Evolutionary conservation across 2,329 filamentous ascomycete species (phyloP), one percentile per base, ranked within the genome.

Genomic region (Alternaria metachromatica): DNA sequence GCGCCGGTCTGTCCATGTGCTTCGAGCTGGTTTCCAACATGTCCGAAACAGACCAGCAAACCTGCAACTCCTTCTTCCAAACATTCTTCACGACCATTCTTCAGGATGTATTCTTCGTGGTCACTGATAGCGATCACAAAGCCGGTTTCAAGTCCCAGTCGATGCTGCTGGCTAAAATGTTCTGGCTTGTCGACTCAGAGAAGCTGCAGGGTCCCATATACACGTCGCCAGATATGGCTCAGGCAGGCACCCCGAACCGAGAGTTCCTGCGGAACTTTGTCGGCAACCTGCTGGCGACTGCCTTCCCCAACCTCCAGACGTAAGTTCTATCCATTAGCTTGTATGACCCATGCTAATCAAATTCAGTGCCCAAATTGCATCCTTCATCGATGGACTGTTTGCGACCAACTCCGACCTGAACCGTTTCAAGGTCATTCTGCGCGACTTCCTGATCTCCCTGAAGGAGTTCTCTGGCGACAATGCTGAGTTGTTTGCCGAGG

Each of bases 111-210:
- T 97, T 99, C 86, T 99, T 97, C 76, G 96, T 99, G 45, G 87
- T 99, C 55, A 98, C 96, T 0, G 96, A 99, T 77, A 95, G 92
- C 64, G 96, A 99, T 74, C 96, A 99, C 87, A 99, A 99, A 85
- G 96, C 96, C 65, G 96, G 96, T 1, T 99, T 99, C 86, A 99
- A 99, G 86, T 96, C 94, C 9, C 96, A 99, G 83, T 94, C 94
- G 4, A 91, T 96, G 88, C 85, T 99, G 53, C 84, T 99, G 65
- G 94, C 96, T 74, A 92, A 94, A 76, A 94, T 99, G 87, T 97
- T 99, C 84, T 96, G 94, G 85, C 94, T 97, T 60, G 90, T 97
- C n/a, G 89, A 94, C 71, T 86, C 88, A 26, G 91, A 94, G 58
- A 97, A 97, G 86, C 94, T 99, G 62, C 90, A 93, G 76, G 93